A percentile compares a stretch with the other conserved stretches of the same genome.
Evolutionary conservation across 805 yeast genomes (phyloP).

Genomic region (Zygosaccharomyces pseudorouxii): DNA sequence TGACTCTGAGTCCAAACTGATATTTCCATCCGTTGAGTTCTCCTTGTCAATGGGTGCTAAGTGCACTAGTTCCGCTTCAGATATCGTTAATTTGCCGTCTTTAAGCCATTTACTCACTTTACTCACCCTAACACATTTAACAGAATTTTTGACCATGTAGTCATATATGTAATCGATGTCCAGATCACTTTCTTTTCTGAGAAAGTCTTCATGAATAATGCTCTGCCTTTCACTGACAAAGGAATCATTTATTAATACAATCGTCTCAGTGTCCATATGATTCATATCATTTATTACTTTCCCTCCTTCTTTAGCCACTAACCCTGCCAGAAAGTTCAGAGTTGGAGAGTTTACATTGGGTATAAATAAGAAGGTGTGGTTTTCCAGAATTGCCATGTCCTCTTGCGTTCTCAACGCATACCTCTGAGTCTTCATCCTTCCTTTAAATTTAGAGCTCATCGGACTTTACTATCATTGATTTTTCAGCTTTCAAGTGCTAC

Average conservation of each 20-base stretch:
- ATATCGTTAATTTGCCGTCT: conserved; percentile 3
- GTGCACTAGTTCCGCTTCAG: conserved; percentile 1
- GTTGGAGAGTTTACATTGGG: conserved; percentile 21
- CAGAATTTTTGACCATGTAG: conserved; percentile 5
- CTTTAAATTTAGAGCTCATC: neutral
- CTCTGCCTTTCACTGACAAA: conserved; percentile 17
- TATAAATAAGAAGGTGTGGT: conserved; percentile 14
- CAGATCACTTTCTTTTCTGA: conserved; percentile 22
- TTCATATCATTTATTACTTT: conserved; percentile 6
- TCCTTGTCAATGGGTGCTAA: neutral
- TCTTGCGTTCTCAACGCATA: neutral
- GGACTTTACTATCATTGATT: neutral
- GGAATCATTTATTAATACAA: conserved; percentile 26
- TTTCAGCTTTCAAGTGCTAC: neutral
- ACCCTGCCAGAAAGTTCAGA: conserved; percentile 13
- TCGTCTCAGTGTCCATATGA: conserved; percentile 7
- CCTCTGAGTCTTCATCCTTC: neutral
- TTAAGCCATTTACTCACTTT: conserved; percentile 22
- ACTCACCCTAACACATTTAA: conserved; percentile 16
- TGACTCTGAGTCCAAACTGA: neutral
- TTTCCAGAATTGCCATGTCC: conserved; percentile 6
- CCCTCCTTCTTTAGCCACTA: conserved; percentile 26
- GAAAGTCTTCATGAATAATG: conserved; percentile 16
- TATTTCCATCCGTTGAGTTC: neutral
- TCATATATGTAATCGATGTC: conserved; percentile 11